phyloP scores from a whole-genome alignment of 2,329 filamentous ascomycete species.

The Scytalidium lignicola region DNA sequence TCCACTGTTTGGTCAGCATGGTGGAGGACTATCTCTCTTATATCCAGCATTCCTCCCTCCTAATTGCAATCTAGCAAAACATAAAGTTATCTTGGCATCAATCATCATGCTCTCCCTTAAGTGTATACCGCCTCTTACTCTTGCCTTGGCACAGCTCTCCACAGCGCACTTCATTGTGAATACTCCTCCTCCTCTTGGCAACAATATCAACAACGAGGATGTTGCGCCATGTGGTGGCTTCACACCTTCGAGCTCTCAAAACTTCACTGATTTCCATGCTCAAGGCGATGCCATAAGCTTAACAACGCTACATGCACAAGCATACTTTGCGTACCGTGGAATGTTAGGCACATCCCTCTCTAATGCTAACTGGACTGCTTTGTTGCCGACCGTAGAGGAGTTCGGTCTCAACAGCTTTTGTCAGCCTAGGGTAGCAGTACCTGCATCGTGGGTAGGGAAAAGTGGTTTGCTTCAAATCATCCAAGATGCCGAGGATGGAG shows the following conservation, averaged over 20 bases:
- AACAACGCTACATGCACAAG: constrained; percentile 44
- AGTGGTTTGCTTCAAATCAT: constrained; percentile 51
- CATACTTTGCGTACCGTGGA: constrained; percentile 53
- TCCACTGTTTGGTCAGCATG: too few species aligned
- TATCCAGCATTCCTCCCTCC: too few species aligned
- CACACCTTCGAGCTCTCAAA: constrained; percentile 37
- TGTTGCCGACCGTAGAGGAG: constrained; percentile 50
- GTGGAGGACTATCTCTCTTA: too few species aligned
- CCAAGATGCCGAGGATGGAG: constrained; percentile 47
- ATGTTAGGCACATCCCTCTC: constrained; percentile 44
- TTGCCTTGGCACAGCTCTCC: background rate
- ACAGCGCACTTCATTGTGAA: constrained; percentile 46
- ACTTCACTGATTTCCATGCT: constrained; percentile 48
- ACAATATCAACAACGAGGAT: constrained; percentile 39
- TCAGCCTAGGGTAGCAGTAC: constrained; percentile 42
- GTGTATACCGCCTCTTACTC: background rate
- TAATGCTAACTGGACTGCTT: constrained; percentile 46
- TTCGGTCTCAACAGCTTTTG: constrained; percentile 51
- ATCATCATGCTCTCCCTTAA: background rate
- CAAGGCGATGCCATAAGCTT: constrained; percentile 49
- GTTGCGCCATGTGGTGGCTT: constrained; percentile 50
- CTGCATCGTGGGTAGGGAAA: constrained; percentile 46
- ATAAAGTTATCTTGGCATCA: too few species aligned
- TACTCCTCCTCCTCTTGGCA: constrained; percentile 42
- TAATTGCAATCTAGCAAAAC: too few species aligned